These are phyloP conservation scores for Coniella vitis DNA, from an alignment of 2,329 filamentous ascomycete species.

Conservation along the genomic window DNA sequence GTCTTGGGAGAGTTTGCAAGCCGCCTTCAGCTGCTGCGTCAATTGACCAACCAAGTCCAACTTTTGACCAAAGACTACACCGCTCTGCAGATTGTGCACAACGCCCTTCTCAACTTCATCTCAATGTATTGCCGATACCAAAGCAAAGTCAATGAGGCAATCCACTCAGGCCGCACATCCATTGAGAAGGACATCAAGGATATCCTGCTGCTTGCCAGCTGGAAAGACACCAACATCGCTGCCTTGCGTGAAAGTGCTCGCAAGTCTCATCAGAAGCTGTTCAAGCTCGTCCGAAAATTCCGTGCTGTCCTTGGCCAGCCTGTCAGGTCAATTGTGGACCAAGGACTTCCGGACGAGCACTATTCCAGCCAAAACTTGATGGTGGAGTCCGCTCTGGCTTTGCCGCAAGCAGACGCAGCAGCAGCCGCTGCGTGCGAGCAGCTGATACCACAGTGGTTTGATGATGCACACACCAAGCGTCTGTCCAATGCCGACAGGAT, in stretches of 20 bases:
- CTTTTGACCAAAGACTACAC: constrained; percentile 55
- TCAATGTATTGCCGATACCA: constrained; percentile 68
- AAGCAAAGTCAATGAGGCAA: constrained; percentile 53
- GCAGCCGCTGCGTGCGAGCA: constrained; percentile 27
- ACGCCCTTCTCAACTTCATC: constrained; percentile 70
- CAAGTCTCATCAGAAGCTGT: constrained; percentile 85
- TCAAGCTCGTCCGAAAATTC: constrained; percentile 87
- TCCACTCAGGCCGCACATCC: constrained; percentile 59
- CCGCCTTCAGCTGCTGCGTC: constrained; percentile 63
- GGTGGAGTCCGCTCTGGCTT: not conserved
- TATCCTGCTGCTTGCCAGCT: constrained; percentile 86
- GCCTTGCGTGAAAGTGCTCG: constrained; percentile 83
- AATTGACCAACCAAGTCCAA: constrained; percentile 58
- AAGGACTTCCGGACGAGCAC: constrained; percentile 50
- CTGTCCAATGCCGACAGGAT: constrained; percentile 66
- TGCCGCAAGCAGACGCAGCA: constrained; percentile 27
- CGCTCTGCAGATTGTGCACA: constrained; percentile 49
- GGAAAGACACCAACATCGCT: constrained; percentile 96
- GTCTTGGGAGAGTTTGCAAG: constrained; percentile 74
- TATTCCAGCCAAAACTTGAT: constrained; percentile 9
- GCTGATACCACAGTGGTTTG: constrained; percentile 31
- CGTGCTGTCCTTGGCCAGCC: constrained; percentile 70
- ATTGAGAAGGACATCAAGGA: constrained; percentile 94
- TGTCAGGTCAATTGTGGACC: constrained; percentile 56
- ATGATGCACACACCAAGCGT: constrained; percentile 43